phyloP scores from a whole-genome alignment of 169 alveolate species.

The Blepharisma undulans region DNA sequence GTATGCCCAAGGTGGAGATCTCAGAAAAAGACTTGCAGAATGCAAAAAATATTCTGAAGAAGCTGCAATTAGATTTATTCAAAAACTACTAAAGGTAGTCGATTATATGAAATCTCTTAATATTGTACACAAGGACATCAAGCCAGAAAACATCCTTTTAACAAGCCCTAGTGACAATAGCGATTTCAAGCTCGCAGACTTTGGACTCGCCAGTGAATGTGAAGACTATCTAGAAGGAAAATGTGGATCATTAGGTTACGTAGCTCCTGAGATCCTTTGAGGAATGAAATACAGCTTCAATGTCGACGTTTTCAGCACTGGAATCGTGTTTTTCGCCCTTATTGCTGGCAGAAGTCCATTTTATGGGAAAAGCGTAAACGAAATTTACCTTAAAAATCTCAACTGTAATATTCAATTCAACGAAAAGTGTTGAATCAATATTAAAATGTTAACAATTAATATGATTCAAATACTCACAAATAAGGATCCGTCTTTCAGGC shows the following conservation, averaged over 20 bases:
- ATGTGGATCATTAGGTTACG: conserved; percentile 43
- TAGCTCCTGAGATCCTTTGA: conserved; percentile 41
- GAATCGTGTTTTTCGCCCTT: neutral
- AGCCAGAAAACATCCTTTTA: conserved; percentile 52
- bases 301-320: conserved; percentile 28
- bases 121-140: conserved; percentile 59
- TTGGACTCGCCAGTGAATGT: conserved; percentile 31
- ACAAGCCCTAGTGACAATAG: neutral
- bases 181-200: neutral
- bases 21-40: neutral
- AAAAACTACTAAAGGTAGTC: neutral
- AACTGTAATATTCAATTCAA: neutral
- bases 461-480: no score
- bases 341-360: conserved; percentile 26
- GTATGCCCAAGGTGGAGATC: conserved; percentile 56
- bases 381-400: no score
- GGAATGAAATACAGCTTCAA: conserved; percentile 14
- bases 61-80: no score
- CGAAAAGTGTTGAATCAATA: no score
- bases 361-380: neutral
- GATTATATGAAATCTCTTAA: neutral
- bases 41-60: neutral
- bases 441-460: no score
- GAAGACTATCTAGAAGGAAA: neutral
- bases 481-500: no score